Base-by-base conservation (phyloP, 2,329 filamentous ascomycete genomes). In the Erysiphe neolycopersici region DNA sequence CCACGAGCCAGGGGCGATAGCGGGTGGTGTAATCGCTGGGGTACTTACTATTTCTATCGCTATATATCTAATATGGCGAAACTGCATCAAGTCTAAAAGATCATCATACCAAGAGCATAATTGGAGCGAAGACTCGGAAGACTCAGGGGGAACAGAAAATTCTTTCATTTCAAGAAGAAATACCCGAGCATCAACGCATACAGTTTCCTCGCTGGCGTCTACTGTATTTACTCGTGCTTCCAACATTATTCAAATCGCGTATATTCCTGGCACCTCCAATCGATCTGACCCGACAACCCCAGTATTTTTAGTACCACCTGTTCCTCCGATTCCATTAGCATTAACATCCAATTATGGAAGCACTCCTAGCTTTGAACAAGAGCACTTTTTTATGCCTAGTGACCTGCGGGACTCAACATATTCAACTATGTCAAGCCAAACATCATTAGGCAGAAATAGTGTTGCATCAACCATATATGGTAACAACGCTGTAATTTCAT, bases 191-290 rank as follows among this genome's bases (percentile, higher is more conserved):
- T 89, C 85, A 11, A 80, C 81, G 38, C 75, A 89, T 57, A 81
- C 81, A n/a, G 77, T 87, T 44, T 71, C 79, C 54, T 95, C 87
- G 12, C 83, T 98, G 56, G 89, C 89, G 14, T 94, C 85, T 10
- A 95, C 87, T 22, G 84, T 95, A 46, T 71, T 94, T 47, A 95
- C 89, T 16, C 76, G 89, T 48, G 89, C 89, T 41, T 95, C 89
- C 55, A 98, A 98, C 64, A 87, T 98, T 58, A 98, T 98, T 54
- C 89, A 95, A 62, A 98, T 98, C 61, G 89, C 89, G 45, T 98
- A 95, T 60, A 95, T 98, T 51, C 89, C 89, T 13, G 89, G 89
- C 47, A 85, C 95, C 54, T 94, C 83, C 47, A 94, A 94, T 62
- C 73, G 87, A 51, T 84, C 85, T 12, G 76, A 77, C 8, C 79